Evolutionary conservation across 2,329 filamentous ascomycete genomes (phyloP).

Genomic region (Penicillium sp.): DNA sequence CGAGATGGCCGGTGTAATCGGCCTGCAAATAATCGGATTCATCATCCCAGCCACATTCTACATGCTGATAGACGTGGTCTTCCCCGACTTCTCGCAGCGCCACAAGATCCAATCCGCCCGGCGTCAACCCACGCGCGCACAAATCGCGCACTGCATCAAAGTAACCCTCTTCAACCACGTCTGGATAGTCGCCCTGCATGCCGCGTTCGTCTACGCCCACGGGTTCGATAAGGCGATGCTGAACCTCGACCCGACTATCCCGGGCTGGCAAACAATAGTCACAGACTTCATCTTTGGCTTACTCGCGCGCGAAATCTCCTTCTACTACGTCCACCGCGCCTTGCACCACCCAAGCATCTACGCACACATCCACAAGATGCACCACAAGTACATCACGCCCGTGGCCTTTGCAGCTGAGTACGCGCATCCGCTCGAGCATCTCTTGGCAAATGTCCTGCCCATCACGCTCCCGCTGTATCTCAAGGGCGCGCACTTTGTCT

Average conservation of each 20-base stretch:
- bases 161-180: slow-evolving; percentile 57
- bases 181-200: slow-evolving; percentile 45
- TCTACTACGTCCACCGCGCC: slow-evolving; percentile 62
- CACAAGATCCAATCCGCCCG: slow-evolving; percentile 62
- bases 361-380: slow-evolving; percentile 58
- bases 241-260: not conserved
- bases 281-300: slow-evolving; percentile 50
- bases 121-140: slow-evolving; percentile 53
- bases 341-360: slow-evolving; percentile 58
- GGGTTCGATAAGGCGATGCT: slow-evolving; percentile 25
- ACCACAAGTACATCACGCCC: slow-evolving; percentile 62
- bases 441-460: slow-evolving; percentile 59
- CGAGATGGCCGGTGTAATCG: slow-evolving; percentile 34
- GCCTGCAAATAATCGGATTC: slow-evolving; percentile 31
- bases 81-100: slow-evolving; percentile 54
- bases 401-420: slow-evolving; percentile 62
- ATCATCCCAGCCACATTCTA: slow-evolving; percentile 43
- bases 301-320: slow-evolving; percentile 55
- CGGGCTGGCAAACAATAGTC: slow-evolving; percentile 26
- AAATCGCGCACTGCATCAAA: slow-evolving; percentile 51
- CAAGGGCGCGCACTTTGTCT: slow-evolving; percentile 56
- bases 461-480: slow-evolving; percentile 56
- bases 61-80: slow-evolving; percentile 48
- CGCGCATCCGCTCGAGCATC: slow-evolving; percentile 62
- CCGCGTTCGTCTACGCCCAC: slow-evolving; percentile 24